Base-by-base conservation (phyloP, 2,329 filamentous ascomycete genomes). In the Coniochaeta sp. region DNA sequence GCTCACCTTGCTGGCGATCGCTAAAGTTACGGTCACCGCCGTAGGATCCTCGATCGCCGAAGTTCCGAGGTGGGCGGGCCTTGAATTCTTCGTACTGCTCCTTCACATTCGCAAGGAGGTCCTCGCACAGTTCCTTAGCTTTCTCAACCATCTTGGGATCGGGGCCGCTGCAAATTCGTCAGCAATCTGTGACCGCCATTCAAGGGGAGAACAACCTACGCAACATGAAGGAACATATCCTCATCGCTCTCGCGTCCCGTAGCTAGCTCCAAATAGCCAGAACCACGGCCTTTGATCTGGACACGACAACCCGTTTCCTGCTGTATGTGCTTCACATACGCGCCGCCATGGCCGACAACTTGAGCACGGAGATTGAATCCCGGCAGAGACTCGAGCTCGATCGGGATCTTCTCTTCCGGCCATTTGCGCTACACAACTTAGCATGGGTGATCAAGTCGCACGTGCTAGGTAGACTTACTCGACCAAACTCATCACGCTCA, bases 321-420 rank as follows among this genome's bases (percentile, higher is more conserved):
- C 75, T 98, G 95, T 65, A 99, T 98, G 71, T 97, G 93, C 76
- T 99, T 99, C 63, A 99, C 95, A 71, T 98, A 97, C 50, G 91
- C 89, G 62, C 95, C 95, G 34, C 92, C 92, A 67, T 93, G 90
- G 57, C 95, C 95, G 59, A 99, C 95, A 55, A 99, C 93, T 72
- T 98, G 93, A 58, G 95, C 95, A 64, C 95, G 89, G 56, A 99
- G 80, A 71, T 99, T 99, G 77, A 99, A 99, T 22, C 95, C 95
- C 26, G 88, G 91, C 59, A 98, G 86, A 0, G 93, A 90, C 67
- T 98, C 95, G 61, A 99, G 86, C 64, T 87, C 86, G 67, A 99
- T 93, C 1, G 91, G 88, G 57, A 99, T 96, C 68, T 90, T 91
- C 76, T 97, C 92, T 71, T 98, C 95, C 1, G 95, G 93, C 95